Evolutionary conservation across 805 yeast species (phyloP), one percentile per base, ranked within the genome.

Genomic region (Starmerella bombi): DNA sequence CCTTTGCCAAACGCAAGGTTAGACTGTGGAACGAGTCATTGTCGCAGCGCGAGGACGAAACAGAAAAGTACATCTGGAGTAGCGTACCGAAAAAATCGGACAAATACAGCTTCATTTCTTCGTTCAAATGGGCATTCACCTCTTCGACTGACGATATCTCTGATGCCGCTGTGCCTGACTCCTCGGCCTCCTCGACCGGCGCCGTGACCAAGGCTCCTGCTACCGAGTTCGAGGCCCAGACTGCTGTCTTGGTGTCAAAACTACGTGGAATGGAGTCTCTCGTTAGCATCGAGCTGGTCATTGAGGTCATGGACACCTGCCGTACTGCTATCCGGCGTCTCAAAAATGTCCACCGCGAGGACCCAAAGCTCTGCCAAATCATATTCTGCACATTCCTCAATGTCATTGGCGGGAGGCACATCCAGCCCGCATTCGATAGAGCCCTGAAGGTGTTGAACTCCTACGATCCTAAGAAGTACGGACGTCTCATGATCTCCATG

Each of bases 361-460:
- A 74, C 1, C 63, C 66, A 39, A 50, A 48, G 15, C 74, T 72
- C 8, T 61, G 74, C 42, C 74, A 76, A 54, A 72, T 70, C n/a
- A 65, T 85, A 1, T 88, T 84, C 54, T 74, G 77, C 15, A 72
- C 71, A 27, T 69, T 80, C 37, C 60, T 88, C 6, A 70, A 69
- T 2, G 63, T 72, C 5, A 63, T 88, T 14, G 80, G 86, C 10
- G 67, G 67, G 15, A 65, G 71, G n/a, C 97, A 91, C 59, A 67
- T 91, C n/a, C 70, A 71, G 46, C 75, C 75, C 0, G 97, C 96
- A 0, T 91, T 91, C 57, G 76, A 75, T 31, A 79, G 75, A 50
- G 96, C 97, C 0, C 64, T 86, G 38, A 63, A 61, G 1, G 71
- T 85, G 39, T 62, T 88, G 42, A 70, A 74, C 40, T 70, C 74